phyloP scores from a whole-genome alignment of 176 grass and related monocot species.

The Cenchrus purpureus region DNA sequence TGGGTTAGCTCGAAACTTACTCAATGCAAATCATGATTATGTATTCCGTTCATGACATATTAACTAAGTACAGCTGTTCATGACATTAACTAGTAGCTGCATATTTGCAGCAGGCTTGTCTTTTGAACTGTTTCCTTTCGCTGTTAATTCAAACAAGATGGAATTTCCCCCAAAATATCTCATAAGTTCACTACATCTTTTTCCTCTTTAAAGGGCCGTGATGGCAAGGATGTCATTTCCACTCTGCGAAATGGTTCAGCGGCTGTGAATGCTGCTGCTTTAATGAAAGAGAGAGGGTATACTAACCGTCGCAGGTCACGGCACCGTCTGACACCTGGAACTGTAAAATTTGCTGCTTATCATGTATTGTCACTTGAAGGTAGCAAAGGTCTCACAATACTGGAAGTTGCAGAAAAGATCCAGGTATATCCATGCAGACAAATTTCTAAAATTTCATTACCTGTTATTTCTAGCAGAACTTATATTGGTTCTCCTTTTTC shows the following conservation, averaged over 20 bases:
- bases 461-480: slow-evolving; percentile 14
- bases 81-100: not conserved
- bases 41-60: not conserved
- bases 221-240: slow-evolving; percentile 68
- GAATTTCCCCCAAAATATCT: not conserved
- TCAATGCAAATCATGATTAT: not conserved
- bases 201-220: slow-evolving; percentile 48
- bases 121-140: slow-evolving; percentile 25
- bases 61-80: not conserved
- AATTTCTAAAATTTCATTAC: not conserved
- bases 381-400: slow-evolving; percentile 78
- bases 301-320: slow-evolving; percentile 68
- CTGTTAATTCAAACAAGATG: slow-evolving; percentile 4
- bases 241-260: slow-evolving; percentile 79
- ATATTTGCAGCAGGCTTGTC: slow-evolving; percentile 4
- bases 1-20: not conserved
- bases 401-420: slow-evolving; percentile 97
- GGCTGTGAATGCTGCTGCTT: slow-evolving; percentile 77
- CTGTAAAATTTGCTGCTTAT: slow-evolving; percentile 98
- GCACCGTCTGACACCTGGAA: slow-evolving; percentile 93
- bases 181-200: slow-evolving; percentile 9
- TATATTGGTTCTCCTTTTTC: slow-evolving; percentile 30
- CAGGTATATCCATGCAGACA: slow-evolving; percentile 62
- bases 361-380: slow-evolving; percentile 98
- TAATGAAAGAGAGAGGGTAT: slow-evolving; percentile 91